A percentile compares a stretch with the other conserved stretches of the same genome.
Evolutionary conservation across 306 rosid species (phyloP).

Genomic region (Cicer yamashitae): DNA sequence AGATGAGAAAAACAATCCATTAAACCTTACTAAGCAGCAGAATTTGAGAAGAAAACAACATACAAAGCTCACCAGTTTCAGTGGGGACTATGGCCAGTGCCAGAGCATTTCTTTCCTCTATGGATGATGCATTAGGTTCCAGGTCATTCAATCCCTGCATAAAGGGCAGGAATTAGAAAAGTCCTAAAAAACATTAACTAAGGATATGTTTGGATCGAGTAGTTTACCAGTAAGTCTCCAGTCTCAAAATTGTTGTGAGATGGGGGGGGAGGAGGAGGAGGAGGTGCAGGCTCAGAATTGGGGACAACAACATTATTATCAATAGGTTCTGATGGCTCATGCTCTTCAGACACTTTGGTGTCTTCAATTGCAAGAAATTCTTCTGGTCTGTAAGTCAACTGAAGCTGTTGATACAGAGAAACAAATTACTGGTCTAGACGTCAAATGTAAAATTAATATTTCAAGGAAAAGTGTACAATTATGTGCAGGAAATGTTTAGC

Average conservation of each 20-base stretch:
- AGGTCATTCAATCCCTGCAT: constrained; percentile 79
- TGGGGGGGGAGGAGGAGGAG: constrained; percentile 61
- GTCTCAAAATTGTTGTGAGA: constrained; percentile 63
- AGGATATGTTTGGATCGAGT: constrained; percentile 31
- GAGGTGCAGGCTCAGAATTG: constrained; percentile 62
- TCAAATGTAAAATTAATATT: constrained; percentile 26
- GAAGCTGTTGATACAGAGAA: constrained; percentile 70
- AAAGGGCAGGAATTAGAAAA: constrained; percentile 38
- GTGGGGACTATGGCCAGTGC: constrained; percentile 89
- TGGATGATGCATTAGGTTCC: constrained; percentile 65
- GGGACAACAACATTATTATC: constrained; percentile 55
- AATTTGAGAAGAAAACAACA: constrained; percentile 34
- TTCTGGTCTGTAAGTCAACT: constrained; percentile 88
- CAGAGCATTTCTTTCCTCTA: constrained; percentile 92
- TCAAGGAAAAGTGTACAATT: constrained; percentile 23
- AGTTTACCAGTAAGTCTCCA: constrained; percentile 85
- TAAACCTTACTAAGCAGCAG: constrained; percentile 39
- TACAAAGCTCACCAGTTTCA: constrained; percentile 60
- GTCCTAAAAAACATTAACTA: constrained; percentile 18
- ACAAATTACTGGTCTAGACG: constrained; percentile 38
- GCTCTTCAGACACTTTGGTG: constrained; percentile 65
- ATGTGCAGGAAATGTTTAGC: not conserved
- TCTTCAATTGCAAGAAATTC: constrained; percentile 68
- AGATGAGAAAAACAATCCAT: constrained; percentile 38
- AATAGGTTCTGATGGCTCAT: constrained; percentile 58